These are phyloP conservation scores for Symbiodinium pilosum DNA, from an alignment of 73 alveolate genomes.

Conservation along the genomic window DNA sequence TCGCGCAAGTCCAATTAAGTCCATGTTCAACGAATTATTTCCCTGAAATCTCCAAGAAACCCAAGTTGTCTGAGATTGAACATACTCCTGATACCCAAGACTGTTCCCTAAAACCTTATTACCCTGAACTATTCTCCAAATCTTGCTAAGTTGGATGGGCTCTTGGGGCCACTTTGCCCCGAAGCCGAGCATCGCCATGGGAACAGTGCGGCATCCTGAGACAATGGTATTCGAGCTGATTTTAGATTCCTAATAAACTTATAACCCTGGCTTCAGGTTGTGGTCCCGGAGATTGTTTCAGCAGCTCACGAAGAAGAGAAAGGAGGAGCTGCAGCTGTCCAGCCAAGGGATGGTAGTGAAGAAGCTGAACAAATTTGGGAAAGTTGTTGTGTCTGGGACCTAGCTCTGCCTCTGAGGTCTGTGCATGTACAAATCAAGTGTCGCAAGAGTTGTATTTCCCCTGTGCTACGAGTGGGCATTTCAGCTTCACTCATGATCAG, in stretches of 20 bases:
- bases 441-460: no score
- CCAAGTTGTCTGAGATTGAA: no score
- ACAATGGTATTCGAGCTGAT: neutral
- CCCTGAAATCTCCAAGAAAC: no score
- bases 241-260: no score
- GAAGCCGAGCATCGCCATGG: neutral
- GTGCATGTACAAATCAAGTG: no score
- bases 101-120: neutral
- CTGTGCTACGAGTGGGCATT: no score
- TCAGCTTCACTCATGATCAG: no score
- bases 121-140: neutral
- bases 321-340: neutral
- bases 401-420: no score
- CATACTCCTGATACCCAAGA: no score
- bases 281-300: neutral
- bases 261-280: neutral
- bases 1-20: no score
- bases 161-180: conserved; percentile 1
- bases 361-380: neutral
- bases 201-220: neutral
- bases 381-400: no score
- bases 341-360: neutral
- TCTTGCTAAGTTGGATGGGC: neutral
- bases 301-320: neutral
- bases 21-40: no score